Evolutionary conservation across 129 eudicot species (phyloP), one percentile per base, ranked within the genome.

Genomic region (Ambrosia artemisiifolia): DNA sequence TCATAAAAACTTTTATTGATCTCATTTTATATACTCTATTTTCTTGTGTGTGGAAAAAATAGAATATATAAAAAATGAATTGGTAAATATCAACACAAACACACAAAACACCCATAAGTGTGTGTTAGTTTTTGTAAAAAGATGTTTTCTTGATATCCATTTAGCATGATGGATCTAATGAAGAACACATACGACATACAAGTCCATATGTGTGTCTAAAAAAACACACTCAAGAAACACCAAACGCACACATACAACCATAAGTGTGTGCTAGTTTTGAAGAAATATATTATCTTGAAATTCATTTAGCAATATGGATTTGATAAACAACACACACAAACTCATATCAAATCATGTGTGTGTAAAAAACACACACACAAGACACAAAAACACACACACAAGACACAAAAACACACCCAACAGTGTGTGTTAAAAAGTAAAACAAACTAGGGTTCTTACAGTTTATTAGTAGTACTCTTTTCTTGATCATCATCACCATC

Each of bases 381-480:
- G 11, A 62, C 9, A 30, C 20, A 34, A 55, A 16, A 34, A 32
- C 17, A 60, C 46, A 51, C 30, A n/a, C n/a, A n/a, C 13, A 33
- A 33, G 11, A 62, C 9, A 30, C 20, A 34, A 55, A 16, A 34
- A 32, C 17, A 60, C 46, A 51, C 30, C 67, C 46, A 38, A 17
- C 32, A 42, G 57, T 54, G 72, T 65, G 73, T 53, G 73, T 14
- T 56, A 5, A 16, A 7, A 46, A 10, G 65, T 53, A 49, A 43
- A 34, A 46, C 12, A 61, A 63, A 64, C 33, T 59, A 20, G 36
- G 49, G 69, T 20, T 38, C 95, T 75, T 78, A 92, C 98, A 72
- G 79, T 85, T 87, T 83, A 49, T 85, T 87, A 74, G 79, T 69
- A 74, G 79, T 66, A 80, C 75, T 86, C 30, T 81, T 84, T 74